Percentiles rank a stretch among this genome's conserved stretches.
Evolutionary conservation across 2,329 filamentous ascomycete genomes (phyloP).

Genomic region (Cadophora luteo-olivacea): DNA sequence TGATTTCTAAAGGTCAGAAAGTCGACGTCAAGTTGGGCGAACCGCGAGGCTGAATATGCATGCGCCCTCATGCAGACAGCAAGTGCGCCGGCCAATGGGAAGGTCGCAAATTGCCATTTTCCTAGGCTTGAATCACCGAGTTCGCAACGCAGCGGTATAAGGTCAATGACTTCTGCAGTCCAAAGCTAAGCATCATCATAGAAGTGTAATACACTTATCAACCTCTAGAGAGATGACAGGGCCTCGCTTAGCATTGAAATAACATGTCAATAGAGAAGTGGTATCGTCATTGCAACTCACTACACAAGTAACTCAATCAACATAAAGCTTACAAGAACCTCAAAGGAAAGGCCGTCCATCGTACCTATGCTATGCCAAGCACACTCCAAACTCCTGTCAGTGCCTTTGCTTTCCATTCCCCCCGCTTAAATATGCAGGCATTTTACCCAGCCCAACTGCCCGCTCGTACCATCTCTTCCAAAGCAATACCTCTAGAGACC

Average conservation of each 20-base stretch:
- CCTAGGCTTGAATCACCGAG: background rate
- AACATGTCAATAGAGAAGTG: slow-evolving; percentile 7
- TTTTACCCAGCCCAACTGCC: background rate
- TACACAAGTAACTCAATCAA: slow-evolving; percentile 6
- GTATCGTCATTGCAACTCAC: slow-evolving; percentile 17
- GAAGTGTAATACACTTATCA: background rate
- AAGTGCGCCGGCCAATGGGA: background rate
- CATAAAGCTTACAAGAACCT: slow-evolving; percentile 7
- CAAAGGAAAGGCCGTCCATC: slow-evolving; percentile 18
- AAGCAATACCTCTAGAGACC: too few relatives aligned
- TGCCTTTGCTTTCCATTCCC: background rate
- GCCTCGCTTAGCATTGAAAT: background rate
- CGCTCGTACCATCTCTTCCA: background rate
- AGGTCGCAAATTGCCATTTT: background rate
- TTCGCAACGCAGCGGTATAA: too few relatives aligned
- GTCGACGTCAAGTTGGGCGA: too few relatives aligned
- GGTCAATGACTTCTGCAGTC: background rate
- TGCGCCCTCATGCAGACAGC: background rate
- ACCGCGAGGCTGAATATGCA: slow-evolving; percentile 4
- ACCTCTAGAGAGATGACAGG: background rate
- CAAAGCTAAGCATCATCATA: background rate
- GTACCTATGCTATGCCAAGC: slow-evolving; percentile 13
- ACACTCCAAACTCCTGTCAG: slow-evolving; percentile 16
- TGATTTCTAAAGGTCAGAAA: background rate
- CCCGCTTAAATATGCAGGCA: slow-evolving; percentile 9